Evolutionary conservation across 2,329 filamentous ascomycete species (phyloP).

Genomic region (Xylariaceae sp.): DNA sequence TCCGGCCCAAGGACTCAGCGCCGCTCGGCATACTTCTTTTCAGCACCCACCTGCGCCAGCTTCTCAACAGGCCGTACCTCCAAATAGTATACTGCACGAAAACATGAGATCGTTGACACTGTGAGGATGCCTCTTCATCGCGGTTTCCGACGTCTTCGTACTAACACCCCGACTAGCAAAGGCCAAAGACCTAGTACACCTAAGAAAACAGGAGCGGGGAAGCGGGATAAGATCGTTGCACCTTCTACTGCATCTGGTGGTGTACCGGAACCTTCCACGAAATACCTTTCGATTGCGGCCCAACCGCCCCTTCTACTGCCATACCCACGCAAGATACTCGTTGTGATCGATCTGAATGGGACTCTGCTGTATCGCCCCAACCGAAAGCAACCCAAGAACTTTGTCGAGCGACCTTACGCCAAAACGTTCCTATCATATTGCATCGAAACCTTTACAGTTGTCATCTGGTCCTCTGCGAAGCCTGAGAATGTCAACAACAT

Average conservation of each 20-base stretch:
- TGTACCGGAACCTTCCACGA: slow-evolving; percentile 54
- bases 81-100: too few species aligned
- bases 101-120: too few species aligned
- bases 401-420: slow-evolving; percentile 65
- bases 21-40: too few species aligned
- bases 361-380: slow-evolving; percentile 73
- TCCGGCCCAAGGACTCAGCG: too few species aligned
- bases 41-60: too few species aligned
- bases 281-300: slow-evolving; percentile 57
- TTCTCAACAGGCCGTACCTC: too few species aligned
- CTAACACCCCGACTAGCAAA: too few species aligned
- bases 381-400: slow-evolving; percentile 43
- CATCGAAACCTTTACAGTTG: slow-evolving; percentile 69
- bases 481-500: slow-evolving; percentile 68
- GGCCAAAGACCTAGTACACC: too few species aligned
- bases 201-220: too few species aligned
- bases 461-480: slow-evolving; percentile 86
- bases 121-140: too few species aligned
- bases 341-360: slow-evolving; percentile 91
- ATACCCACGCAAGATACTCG: slow-evolving; percentile 60
- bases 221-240: slow-evolving; percentile 4
- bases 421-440: slow-evolving; percentile 68
- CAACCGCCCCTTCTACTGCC: slow-evolving; percentile 36
- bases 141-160: too few species aligned
- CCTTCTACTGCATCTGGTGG: slow-evolving; percentile 43